Conservation (phyloP, 768 basidiomycete species). For the Botryobasidium botryosum region DNA sequence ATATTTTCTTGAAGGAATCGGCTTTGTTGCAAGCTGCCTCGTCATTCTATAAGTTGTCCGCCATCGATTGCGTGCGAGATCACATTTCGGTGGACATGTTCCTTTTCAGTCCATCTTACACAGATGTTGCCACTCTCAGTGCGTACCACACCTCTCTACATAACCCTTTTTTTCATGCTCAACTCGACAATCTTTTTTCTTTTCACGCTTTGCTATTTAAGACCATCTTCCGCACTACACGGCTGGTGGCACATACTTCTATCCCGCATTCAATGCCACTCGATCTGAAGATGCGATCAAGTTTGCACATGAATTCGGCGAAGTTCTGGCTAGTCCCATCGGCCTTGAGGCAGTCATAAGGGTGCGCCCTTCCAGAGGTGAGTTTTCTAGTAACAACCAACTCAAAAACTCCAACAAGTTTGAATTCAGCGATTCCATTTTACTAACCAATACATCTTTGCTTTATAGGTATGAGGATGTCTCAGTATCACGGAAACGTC, state of each 20-base stretch:
- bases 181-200: neutral
- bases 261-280: constrained; percentile 92
- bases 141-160: constrained; percentile 13
- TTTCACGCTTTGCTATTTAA: constrained; percentile 22
- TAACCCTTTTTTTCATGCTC: neutral
- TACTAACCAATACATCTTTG: neutral
- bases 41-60: constrained; percentile 95
- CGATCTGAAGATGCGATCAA: constrained; percentile 93
- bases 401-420: too few relatives aligned
- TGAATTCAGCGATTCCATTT: neutral
- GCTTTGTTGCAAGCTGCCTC: constrained; percentile 82
- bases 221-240: constrained; percentile 93
- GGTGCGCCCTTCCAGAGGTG: constrained; percentile 90
- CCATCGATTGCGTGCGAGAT: constrained; percentile 92
- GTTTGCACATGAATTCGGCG: constrained; percentile 94
- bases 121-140: constrained; percentile 91
- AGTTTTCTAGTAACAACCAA: constrained; percentile 9
- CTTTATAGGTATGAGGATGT: constrained; percentile 69
- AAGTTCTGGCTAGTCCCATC: constrained; percentile 82
- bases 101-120: constrained; percentile 84
- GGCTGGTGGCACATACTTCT: constrained; percentile 94
- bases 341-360: constrained; percentile 96
- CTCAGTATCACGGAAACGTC: constrained; percentile 97
- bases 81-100: constrained; percentile 99
- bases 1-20: constrained; percentile 45